A percentile compares a stretch with the other conserved stretches of the same genome.
Conservation (phyloP, 345 rosid species). For the Acer saccharum region DNA sequence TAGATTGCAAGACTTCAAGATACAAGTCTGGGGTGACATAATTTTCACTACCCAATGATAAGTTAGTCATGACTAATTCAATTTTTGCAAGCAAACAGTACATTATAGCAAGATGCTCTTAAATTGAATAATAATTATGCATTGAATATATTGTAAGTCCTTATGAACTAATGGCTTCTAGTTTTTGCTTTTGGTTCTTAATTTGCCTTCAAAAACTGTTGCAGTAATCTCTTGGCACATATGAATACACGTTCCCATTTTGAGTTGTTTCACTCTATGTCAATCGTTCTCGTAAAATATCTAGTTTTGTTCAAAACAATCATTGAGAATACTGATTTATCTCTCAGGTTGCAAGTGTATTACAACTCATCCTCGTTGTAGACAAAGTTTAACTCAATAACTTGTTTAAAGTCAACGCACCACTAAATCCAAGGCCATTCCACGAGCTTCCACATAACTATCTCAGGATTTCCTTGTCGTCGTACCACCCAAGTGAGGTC, state of each 20-base stretch:
- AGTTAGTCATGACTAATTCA: background rate
- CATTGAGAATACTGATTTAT: slow-evolving; percentile 31
- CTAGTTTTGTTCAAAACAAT: slow-evolving; percentile 25
- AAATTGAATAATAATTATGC: background rate
- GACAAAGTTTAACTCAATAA: too few relatives aligned
- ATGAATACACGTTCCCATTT: slow-evolving; percentile 30
- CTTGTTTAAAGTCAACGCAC: too few relatives aligned
- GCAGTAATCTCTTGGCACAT: slow-evolving; percentile 33
- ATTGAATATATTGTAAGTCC: too few relatives aligned
- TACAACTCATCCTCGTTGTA: slow-evolving; percentile 27
- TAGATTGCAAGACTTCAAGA: background rate
- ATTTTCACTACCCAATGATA: background rate
- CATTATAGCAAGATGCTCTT: background rate
- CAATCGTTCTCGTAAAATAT: slow-evolving; percentile 24
- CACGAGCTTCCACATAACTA: too few relatives aligned
- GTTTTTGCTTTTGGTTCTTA: background rate
- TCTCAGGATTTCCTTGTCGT: too few relatives aligned
- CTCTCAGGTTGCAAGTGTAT: slow-evolving; percentile 22
- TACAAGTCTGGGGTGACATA: background rate
- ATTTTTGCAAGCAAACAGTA: background rate
- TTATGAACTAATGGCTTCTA: background rate
- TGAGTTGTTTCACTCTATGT: slow-evolving; percentile 40
- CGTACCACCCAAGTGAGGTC: too few relatives aligned
- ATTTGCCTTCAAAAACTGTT: background rate
- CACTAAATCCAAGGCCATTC: too few relatives aligned